phyloP scores from a whole-genome alignment of 2,329 filamentous ascomycete genomes.

The Aspergillus japonicus region DNA sequence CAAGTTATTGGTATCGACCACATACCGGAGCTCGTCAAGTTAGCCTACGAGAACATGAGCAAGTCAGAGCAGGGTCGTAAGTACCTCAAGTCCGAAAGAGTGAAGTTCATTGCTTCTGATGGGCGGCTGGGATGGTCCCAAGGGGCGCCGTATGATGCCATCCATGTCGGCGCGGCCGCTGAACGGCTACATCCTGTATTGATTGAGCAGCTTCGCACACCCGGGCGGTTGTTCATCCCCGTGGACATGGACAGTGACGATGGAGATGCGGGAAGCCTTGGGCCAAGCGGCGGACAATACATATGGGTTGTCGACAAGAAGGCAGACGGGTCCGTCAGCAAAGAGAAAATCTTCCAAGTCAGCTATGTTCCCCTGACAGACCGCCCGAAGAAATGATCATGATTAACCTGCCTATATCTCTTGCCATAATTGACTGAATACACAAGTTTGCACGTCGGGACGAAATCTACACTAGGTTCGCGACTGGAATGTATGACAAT shows the following conservation, averaged over 20 bases:
- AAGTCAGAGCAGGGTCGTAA: conserved; percentile 59
- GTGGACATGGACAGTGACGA: conserved; percentile 50
- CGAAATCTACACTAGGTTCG: background rate
- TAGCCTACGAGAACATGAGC: conserved; percentile 64
- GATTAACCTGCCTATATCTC: background rate
- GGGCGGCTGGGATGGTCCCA: conserved; percentile 65
- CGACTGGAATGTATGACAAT: background rate
- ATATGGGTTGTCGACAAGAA: conserved; percentile 66
- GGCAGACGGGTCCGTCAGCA: conserved; percentile 56
- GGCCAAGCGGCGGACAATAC: conserved; percentile 47
- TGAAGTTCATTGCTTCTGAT: conserved; percentile 74
- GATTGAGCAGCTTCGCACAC: conserved; percentile 72
- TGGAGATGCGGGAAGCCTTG: conserved; percentile 17
- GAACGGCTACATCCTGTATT: conserved; percentile 68
- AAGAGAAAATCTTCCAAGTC: conserved; percentile 60
- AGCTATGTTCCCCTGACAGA: conserved; percentile 65
- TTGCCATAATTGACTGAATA: background rate
- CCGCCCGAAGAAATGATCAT: conserved; percentile 44
- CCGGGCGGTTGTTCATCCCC: conserved; percentile 71
- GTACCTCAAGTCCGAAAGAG: conserved; percentile 63
- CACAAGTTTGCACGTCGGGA: background rate
- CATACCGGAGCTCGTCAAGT: conserved; percentile 61
- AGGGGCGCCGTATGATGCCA: conserved; percentile 74
- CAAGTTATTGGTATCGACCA: conserved; percentile 73
- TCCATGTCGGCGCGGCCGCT: conserved; percentile 91